Conservation (phyloP, 208 protist species). For the Herpetomonas muscarum region DNA sequence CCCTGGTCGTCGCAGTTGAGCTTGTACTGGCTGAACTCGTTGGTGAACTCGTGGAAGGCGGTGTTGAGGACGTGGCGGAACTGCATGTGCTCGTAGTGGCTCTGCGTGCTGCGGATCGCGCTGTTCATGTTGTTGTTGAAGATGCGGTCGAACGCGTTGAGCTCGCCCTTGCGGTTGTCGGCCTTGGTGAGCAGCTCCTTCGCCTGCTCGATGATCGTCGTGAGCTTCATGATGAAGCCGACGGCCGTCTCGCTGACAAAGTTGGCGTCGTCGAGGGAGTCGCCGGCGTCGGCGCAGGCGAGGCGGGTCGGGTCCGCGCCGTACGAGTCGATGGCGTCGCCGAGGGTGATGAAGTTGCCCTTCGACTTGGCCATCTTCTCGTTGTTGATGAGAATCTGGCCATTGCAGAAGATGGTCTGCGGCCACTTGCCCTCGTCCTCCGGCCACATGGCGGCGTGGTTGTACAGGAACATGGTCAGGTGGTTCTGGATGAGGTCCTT, state of each 20-base stretch:
- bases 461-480: conserved; percentile 99
- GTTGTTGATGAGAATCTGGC: conserved; percentile 98
- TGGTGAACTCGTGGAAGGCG: conserved; percentile 94
- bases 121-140: conserved; percentile 94
- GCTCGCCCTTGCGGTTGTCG: conserved; percentile 47
- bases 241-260: conserved; percentile 95
- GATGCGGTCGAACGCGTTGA: conserved; percentile 86
- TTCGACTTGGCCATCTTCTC: conserved; percentile 99
- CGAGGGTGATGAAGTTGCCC: conserved; percentile 99
- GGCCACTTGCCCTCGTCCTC: conserved; percentile 81
- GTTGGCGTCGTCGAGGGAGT: conserved; percentile 98
- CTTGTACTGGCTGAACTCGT: conserved; percentile 93
- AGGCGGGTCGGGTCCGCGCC: conserved; percentile 94
- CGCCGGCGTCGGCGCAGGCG: conserved; percentile 98
- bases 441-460: conserved; percentile 98
- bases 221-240: conserved; percentile 96
- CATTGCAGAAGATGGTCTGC: conserved; percentile 97
- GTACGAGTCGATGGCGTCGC: conserved; percentile 81
- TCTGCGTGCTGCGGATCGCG: conserved; percentile 82
- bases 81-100: conserved; percentile 90
- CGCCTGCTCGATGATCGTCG: conserved; percentile 93
- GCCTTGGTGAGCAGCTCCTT: conserved; percentile 58
- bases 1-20: conserved; percentile 66
- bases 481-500: conserved; percentile 99
- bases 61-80: conserved; percentile 95